Evolutionary conservation across 139 green algal species (phyloP).

Genomic region (Chlamydomonas sp.): DNA sequence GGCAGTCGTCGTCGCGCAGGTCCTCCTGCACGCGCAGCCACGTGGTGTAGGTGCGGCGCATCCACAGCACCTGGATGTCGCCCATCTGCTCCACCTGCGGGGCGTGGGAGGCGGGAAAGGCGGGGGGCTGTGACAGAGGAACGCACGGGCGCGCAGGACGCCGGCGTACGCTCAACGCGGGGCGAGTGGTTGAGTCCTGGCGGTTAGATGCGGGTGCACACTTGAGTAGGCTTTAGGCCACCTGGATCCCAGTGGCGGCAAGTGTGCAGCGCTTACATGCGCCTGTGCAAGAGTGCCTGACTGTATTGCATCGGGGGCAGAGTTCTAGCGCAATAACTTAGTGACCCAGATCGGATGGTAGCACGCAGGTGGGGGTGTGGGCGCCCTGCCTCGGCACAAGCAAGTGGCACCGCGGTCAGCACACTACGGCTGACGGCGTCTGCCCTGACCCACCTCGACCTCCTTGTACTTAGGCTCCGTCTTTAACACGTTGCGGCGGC

Average conservation of each 20-base stretch:
- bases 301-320: too few species aligned
- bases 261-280: too few species aligned
- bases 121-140: neutral
- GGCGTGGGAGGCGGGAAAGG: neutral
- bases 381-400: too few species aligned
- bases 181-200: too few species aligned
- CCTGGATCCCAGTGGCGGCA: too few species aligned
- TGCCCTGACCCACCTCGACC: slow-evolving; percentile 5
- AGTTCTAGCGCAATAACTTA: too few species aligned
- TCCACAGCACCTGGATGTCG: slow-evolving; percentile 43
- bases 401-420: neutral
- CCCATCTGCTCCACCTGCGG: slow-evolving; percentile 55
- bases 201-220: too few species aligned
- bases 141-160: neutral
- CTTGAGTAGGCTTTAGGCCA: too few species aligned
- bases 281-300: too few species aligned
- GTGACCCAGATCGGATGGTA: too few species aligned
- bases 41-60: slow-evolving; percentile 39
- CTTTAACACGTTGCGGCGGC: slow-evolving; percentile 27
- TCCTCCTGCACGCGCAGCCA: slow-evolving; percentile 54
- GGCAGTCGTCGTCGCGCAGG: slow-evolving; percentile 36
- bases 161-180: neutral
- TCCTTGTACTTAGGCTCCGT: slow-evolving; percentile 30
- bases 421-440: neutral
- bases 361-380: too few species aligned